phyloP scores from a whole-genome alignment of 1,139 yeast genomes.

The Nakaseomyces uthaithaninus region DNA sequence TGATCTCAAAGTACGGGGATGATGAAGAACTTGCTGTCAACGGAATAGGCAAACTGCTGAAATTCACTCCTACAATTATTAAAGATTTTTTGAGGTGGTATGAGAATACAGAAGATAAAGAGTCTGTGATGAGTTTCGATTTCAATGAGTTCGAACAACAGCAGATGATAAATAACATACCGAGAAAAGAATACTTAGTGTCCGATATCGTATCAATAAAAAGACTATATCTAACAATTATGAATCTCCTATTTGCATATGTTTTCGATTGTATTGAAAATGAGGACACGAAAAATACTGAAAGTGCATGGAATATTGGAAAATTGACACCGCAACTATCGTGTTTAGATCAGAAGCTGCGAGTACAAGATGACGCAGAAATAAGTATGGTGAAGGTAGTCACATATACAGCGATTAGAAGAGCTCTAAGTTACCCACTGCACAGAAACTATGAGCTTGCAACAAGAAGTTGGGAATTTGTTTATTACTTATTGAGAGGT shows the following conservation, averaged over 20 bases:
- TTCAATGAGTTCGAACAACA: constrained; percentile 57
- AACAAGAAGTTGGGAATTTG: constrained; percentile 66
- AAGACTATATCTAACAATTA: constrained; percentile 45
- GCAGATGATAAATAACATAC: constrained; percentile 53
- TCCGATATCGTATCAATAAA: constrained; percentile 40
- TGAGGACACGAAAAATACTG: constrained; percentile 71
- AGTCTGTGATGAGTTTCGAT: constrained; percentile 33
- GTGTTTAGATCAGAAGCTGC: constrained; percentile 53
- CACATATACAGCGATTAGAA: constrained; percentile 52
- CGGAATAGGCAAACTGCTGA: constrained; percentile 43
- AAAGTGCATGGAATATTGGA: constrained; percentile 92
- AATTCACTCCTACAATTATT: constrained; percentile 49
- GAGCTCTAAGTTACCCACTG: constrained; percentile 73
- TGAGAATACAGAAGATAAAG: constrained; percentile 33
- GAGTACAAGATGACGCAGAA: constrained; percentile 33
- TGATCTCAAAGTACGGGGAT: constrained; percentile 49
- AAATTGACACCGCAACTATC: constrained; percentile 72
- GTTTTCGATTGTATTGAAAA: constrained; percentile 69
- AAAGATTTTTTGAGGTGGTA: constrained; percentile 43
- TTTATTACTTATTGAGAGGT: constrained; percentile 51
- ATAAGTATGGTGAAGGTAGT: constrained; percentile 41
- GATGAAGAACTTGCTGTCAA: constrained; percentile 44
- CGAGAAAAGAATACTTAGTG: constrained; percentile 49
- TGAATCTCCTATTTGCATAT: constrained; percentile 63
- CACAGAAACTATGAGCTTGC: constrained; percentile 62